These are phyloP conservation scores for Lentinula sp. DNA, from an alignment of 768 basidiomycete species.

Conservation along the genomic window DNA sequence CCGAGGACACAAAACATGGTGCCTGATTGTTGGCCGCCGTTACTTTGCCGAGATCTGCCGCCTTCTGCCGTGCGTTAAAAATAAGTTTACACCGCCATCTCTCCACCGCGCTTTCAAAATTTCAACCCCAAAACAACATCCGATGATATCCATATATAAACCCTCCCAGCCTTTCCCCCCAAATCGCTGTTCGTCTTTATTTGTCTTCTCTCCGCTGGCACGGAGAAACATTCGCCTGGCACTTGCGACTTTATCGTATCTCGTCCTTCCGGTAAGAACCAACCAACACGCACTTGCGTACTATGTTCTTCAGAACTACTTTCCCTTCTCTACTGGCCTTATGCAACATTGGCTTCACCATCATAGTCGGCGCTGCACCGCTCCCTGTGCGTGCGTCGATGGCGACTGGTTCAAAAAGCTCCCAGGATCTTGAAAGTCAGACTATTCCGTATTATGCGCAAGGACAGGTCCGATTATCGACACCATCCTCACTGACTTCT, in stretches of 20 bases:
- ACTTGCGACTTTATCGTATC: background rate
- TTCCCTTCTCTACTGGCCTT: background rate
- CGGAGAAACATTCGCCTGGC: background rate
- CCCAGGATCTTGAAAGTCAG: background rate
- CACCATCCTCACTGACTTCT: background rate
- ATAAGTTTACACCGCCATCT: background rate
- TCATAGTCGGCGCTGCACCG: background rate
- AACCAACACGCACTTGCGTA: background rate
- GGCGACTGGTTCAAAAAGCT: background rate
- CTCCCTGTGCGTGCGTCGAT: background rate
- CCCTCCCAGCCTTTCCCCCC: background rate
- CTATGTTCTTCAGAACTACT: background rate
- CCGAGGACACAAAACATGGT: background rate
- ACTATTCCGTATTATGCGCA: background rate
- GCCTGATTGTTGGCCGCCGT: background rate
- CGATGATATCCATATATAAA: background rate
- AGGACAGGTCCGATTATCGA: background rate
- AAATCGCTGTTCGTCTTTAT: background rate
- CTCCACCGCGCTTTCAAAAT: background rate
- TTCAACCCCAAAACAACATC: background rate
- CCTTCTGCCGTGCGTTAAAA: background rate
- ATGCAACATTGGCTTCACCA: background rate
- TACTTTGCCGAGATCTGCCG: background rate
- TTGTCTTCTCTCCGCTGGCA: background rate
- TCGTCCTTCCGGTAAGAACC: background rate